These are phyloP conservation scores for Candida maltosa DNA, from an alignment of 805 yeast species.

Conservation along the genomic window DNA sequence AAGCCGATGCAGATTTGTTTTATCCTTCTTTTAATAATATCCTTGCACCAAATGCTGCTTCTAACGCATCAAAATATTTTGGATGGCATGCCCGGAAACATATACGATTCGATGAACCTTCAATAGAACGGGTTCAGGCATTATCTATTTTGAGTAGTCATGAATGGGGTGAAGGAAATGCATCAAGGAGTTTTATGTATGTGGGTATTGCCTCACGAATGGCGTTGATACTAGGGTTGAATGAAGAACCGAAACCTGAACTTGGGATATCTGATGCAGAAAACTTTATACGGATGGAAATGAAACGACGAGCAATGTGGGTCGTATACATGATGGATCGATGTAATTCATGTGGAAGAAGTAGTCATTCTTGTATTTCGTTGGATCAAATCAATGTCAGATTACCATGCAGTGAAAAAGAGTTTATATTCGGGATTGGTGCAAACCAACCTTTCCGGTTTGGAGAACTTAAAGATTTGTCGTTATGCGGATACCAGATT, in stretches of 20 bases:
- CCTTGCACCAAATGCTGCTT: constrained; percentile 13
- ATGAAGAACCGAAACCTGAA: constrained; percentile 10
- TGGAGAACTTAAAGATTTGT: constrained; percentile 1
- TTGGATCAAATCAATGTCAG: constrained; percentile 28
- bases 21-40: constrained; percentile 14
- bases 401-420: constrained; percentile 30
- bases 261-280: constrained; percentile 10
- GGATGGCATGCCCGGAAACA: constrained; percentile 34
- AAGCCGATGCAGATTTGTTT: constrained; percentile 22
- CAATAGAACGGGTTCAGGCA: constrained; percentile 36
- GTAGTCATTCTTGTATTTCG: constrained; percentile 27
- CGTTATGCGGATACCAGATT: constrained; percentile 24
- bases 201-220: constrained; percentile 39
- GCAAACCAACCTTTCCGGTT: constrained; percentile 11
- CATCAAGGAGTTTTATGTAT: constrained; percentile 32
- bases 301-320: constrained; percentile 37
- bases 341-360: constrained; percentile 34
- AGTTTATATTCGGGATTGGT: constrained; percentile 23
- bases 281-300: constrained; percentile 22
- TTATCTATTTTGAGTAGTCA: constrained; percentile 33
- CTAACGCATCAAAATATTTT: constrained; percentile 34
- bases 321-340: constrained; percentile 41
- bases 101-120: constrained; percentile 34
- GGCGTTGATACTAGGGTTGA: constrained; percentile 31
- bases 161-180: constrained; percentile 40